These are phyloP conservation scores for Lepiota venenata DNA, from an alignment of 768 basidiomycete species.

Conservation along the genomic window DNA sequence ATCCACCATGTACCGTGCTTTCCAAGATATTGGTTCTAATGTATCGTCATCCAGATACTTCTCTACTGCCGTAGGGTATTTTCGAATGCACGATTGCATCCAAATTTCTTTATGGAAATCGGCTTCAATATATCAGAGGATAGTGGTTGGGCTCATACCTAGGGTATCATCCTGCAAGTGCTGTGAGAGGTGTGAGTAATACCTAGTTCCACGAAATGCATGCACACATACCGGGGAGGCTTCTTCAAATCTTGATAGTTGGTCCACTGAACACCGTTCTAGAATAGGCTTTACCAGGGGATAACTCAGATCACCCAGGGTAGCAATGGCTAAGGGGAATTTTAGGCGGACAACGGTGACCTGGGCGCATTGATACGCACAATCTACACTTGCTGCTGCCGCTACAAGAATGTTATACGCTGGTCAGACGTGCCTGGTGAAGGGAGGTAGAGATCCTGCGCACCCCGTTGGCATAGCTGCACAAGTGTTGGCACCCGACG, in stretches of 20 bases:
- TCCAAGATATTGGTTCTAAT: constrained; percentile 61
- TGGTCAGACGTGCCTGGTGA: constrained; percentile 6
- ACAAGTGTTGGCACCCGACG: constrained; percentile 60
- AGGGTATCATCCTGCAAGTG: constrained; percentile 52
- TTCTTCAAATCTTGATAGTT: constrained; percentile 65
- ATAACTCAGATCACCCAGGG: constrained; percentile 63
- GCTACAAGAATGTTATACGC: constrained; percentile 1
- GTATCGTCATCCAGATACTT: constrained; percentile 37
- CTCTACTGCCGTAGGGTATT: constrained; percentile 52
- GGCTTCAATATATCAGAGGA: constrained; percentile 10
- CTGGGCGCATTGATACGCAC: neutral
- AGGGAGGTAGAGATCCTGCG: constrained; percentile 19
- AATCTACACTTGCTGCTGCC: constrained; percentile 5
- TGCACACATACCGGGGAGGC: constrained; percentile 57
- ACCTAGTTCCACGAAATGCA: neutral
- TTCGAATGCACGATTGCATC: constrained; percentile 59
- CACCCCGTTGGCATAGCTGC: constrained; percentile 71
- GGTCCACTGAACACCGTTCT: constrained; percentile 68
- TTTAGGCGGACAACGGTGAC: neutral
- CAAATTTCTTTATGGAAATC: constrained; percentile 50
- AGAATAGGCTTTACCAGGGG: constrained; percentile 70
- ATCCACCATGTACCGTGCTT: constrained; percentile 64
- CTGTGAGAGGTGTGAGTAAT: constrained; percentile 25
- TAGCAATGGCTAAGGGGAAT: constrained; percentile 48
- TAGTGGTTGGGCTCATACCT: constrained; percentile 32